A percentile compares a stretch with the other conserved stretches of the same genome.
Evolutionary conservation across 2,329 filamentous ascomycete species (phyloP).

Genomic region (Clonostachys rhizophaga): DNA sequence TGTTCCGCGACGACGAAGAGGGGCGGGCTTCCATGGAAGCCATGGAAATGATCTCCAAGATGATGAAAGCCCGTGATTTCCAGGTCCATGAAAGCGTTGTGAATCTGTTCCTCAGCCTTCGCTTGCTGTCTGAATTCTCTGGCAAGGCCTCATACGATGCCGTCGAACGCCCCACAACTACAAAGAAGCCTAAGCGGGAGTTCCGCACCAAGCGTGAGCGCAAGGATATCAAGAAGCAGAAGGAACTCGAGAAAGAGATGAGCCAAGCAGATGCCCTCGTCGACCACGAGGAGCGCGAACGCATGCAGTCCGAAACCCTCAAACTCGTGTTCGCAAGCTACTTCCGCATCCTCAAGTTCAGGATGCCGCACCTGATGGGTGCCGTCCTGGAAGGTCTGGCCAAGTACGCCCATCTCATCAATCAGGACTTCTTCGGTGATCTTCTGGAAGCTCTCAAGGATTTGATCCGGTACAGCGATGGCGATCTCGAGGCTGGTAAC

Average conservation of each 20-base stretch:
- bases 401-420: slow-evolving; percentile 93
- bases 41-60: slow-evolving; percentile 79
- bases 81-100: slow-evolving; percentile 78
- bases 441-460: slow-evolving; percentile 92
- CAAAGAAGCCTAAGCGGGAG: slow-evolving; percentile 69
- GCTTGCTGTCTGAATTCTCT: slow-evolving; percentile 82
- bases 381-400: slow-evolving; percentile 91
- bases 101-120: slow-evolving; percentile 86
- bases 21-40: slow-evolving; percentile 84
- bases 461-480: slow-evolving; percentile 72
- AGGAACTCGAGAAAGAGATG: slow-evolving; percentile 88
- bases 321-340: slow-evolving; percentile 95
- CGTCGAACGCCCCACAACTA: slow-evolving; percentile 52
- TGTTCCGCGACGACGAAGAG: slow-evolving; percentile 86
- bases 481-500: slow-evolving; percentile 40
- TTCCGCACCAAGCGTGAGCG: slow-evolving; percentile 86
- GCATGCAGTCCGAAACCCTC: slow-evolving; percentile 90
- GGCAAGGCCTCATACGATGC: slow-evolving; percentile 76
- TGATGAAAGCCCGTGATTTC: slow-evolving; percentile 89
- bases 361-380: slow-evolving; percentile 85
- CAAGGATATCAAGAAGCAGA: slow-evolving; percentile 81
- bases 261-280: slow-evolving; percentile 86
- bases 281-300: slow-evolving; percentile 85
- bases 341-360: slow-evolving; percentile 86
- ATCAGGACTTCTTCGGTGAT: slow-evolving; percentile 98